Base-by-base conservation (phyloP, 148 eudicot genomes). In the Camellia lanceoleosa region DNA sequence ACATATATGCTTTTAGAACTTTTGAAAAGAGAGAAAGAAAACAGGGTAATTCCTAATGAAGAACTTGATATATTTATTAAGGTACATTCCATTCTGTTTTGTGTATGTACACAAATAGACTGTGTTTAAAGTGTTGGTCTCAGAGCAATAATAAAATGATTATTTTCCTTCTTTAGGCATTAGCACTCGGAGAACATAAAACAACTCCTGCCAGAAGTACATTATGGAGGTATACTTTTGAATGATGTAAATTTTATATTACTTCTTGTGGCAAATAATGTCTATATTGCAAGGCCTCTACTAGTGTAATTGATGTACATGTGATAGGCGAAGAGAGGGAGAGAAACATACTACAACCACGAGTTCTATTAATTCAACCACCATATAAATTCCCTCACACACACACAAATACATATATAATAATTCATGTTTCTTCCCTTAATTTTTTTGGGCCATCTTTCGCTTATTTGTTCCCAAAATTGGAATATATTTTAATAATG, bases 1-100 rank as follows among this genome's bases (percentile, higher is more conserved):
- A 18, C 42, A 96, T 98, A 92, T 75, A 87, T 96, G 97, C 89
- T 96, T 79, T 85, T 85, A 87, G 99, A 96, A 82, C 98, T 96
- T 80, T 83, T 96, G 68, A 87, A 91, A 84, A 85, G 98, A 82
- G 98, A 96, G 80, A 91, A 87, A 78, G 82, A 82, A 66, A 89
- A 81, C 23, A 90, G 87, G 77, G 87, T 89, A 61, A 82, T 88
- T 78, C 99, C 97, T 47, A 98, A 92, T 81, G 91, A 92, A 84
- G 95, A 96, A 84, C 91, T 96, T 75, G 99, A 96, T 80, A 79
- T 92, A 72, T 90, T 93, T 81, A 86, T 93, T 23, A 96, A 96
- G 98, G 98, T 93, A 56, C 54, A 84, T 16, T 43, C 51, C 78
- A 68, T 73, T 20, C 2, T 47, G 2, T 75, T 46, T 41, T n/a